Evolutionary conservation across 441 rosid species (phyloP), one percentile per base, ranked within the genome.

Genomic region (Eruca vesicaria): DNA sequence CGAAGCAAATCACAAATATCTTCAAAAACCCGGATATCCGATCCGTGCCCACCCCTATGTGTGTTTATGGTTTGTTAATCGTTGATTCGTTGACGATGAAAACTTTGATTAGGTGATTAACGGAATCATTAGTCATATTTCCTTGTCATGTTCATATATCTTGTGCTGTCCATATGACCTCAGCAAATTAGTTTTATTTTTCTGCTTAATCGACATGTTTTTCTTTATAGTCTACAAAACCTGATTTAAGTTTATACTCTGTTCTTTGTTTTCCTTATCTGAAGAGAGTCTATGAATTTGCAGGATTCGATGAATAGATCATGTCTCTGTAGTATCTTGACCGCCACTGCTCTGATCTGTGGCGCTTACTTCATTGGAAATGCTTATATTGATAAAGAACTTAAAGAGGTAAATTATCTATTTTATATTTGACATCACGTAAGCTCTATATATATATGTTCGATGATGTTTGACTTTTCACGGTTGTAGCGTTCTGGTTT

Each of bases 361-460:
- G 84, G 86, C 61, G 90, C 84, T 71, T 94, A 86, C 86, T 86
- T 90, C 81, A 71, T 88, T 58, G 77, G 87, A 57, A 65, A 80
- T 63, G 83, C 89, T 50, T 81, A 82, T 35, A 63, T 84, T 35
- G 79, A 74, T 36, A 68, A 83, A 78, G 82, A 88, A 56, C 80
- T 89, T 66, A 87, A 80, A 79, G 85, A 85, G 71, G 98, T 91
- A 56, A 77, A 58, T 88, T 43, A 1, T 68, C 50, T 55, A 0
- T 20, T 50, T 38, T 41, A 9, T 56, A 14, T 56, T 23, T 56
- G 5, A 56, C 61, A 5, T 14, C 33, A 56, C 18, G 18, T 14
- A 26, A 57, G 33, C 19, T 57, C 15, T 56, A 56, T n/a, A 23
- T 23, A 23, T 23, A 7, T 56, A 56, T 56, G 53, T 15, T 45